A percentile compares a stretch with the other conserved stretches of the same genome.
These are phyloP conservation scores for Maudiozyma turicensis DNA, from an alignment of 805 yeast species.

Conservation along the genomic window DNA sequence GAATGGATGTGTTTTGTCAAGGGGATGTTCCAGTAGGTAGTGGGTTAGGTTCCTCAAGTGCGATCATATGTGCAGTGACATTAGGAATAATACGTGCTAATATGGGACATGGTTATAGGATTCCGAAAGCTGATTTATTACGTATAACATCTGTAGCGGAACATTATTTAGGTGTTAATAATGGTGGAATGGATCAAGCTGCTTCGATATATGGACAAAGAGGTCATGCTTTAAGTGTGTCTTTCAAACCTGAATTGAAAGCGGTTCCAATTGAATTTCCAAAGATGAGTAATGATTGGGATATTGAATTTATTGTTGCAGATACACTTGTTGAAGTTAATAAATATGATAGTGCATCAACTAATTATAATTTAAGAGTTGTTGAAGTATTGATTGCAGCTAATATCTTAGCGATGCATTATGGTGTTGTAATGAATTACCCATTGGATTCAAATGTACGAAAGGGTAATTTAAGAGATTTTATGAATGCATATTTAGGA, in stretches of 20 bases:
- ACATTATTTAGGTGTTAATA: constrained; percentile 63
- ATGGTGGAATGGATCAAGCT: constrained; percentile 77
- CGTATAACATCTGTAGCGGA: constrained; percentile 55
- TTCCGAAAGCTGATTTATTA: constrained; percentile 46
- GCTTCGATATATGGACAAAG: constrained; percentile 58
- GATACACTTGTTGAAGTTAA: constrained; percentile 55
- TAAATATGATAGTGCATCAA: constrained; percentile 61
- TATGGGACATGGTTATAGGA: constrained; percentile 28
- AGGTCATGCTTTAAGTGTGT: constrained; percentile 48
- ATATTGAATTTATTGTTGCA: constrained; percentile 49
- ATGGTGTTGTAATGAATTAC: constrained; percentile 27
- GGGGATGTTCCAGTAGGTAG: constrained; percentile 68
- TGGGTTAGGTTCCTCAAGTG: constrained; percentile 64
- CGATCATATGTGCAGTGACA: constrained; percentile 58
- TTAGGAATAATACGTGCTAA: constrained; percentile 47
- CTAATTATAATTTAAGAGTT: constrained; percentile 58
- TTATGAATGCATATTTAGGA: constrained; percentile 42
- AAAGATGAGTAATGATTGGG: constrained; percentile 30
- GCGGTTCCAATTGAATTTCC: constrained; percentile 52
- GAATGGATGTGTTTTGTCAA: constrained; percentile 44
- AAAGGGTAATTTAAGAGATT: constrained; percentile 55
- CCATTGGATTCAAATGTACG: constrained; percentile 13
- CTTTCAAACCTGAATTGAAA: constrained; percentile 47
- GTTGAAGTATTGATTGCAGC: constrained; percentile 64
- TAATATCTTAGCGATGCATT: constrained; percentile 41